Base-by-base conservation (phyloP, 192 early-diverging fungal species). In the Umbelopsis sp. region DNA sequence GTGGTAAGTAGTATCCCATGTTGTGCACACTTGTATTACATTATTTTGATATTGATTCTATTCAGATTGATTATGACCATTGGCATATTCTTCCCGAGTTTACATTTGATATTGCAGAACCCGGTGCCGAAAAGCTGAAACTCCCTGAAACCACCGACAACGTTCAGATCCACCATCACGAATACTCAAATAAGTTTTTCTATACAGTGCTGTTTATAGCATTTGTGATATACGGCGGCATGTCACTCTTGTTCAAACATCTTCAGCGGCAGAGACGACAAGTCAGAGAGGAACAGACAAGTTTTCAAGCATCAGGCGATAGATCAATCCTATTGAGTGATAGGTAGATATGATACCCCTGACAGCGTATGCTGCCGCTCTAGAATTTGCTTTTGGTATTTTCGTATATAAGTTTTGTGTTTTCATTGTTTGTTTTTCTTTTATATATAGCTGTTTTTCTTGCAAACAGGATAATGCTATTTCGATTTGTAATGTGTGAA, bases 41-140 rank as follows among this genome's bases (percentile, higher is more conserved):
- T 16, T 5, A 5, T 0, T 49, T 5, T n/a, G 16, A 17, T 17
- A 9, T 17, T 21, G 20, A 20, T 16, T 1, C 14, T 49, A 17
- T 49, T 16, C 47, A 70, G 69, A 47, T 72, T 29, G 71, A 72
- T 29, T 72, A 72, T 20, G 71, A 72, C 14, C 38, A 72, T 65
- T 72, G 31, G 25, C 56, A 72, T 32, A 56, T 72, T 14, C 17
- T 72, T 49, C 71, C 71, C 29, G 56, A 62, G 44, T 43, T 41
- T 4, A 21, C 71, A 10, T 72, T 72, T 34, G 14, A 12, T 6
- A 43, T 72, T 22, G n/a, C 56, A 65, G 21, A 65, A 7, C 54
- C 25, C 65, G 41, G 21, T 1, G 56, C 56, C 2, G 26, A 62
- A 26, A 26, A 62, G 29, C 38, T 41, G 8, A 53, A 53, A 22